These are phyloP conservation scores for Colletotrichum chlorophyti DNA, from an alignment of 2,329 filamentous ascomycete species.

Conservation along the genomic window DNA sequence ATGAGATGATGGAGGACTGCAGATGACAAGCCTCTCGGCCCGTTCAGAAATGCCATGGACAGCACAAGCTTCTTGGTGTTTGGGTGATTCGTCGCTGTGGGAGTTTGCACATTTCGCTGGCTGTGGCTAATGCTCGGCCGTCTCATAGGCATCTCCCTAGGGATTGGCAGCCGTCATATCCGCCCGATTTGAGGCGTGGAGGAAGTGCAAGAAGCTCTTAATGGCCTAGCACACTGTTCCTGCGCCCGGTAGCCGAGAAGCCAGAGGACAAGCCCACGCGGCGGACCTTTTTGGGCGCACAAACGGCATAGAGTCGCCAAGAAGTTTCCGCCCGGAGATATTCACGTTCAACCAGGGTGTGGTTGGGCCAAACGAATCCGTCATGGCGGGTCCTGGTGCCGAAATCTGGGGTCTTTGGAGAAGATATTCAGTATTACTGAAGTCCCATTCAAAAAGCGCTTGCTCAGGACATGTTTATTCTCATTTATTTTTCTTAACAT, in stretches of 20 bases:
- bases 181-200: background rate
- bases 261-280: no score
- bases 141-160: background rate
- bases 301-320: background rate
- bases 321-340: background rate
- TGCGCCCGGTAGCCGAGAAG: no score
- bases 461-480: no score
- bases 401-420: constrained; percentile 6
- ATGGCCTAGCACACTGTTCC: no score
- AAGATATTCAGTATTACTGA: no score
- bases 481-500: background rate
- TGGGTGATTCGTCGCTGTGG: constrained; percentile 5
- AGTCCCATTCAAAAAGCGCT: background rate
- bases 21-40: background rate
- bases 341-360: no score
- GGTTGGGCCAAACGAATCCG: no score
- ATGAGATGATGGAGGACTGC: background rate
- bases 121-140: background rate
- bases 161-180: background rate
- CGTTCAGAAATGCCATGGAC: constrained; percentile 2
- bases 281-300: no score
- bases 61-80: constrained; percentile 13
- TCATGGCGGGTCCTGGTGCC: constrained; percentile 4
- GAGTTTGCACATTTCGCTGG: constrained; percentile 1
- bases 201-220: background rate